Conservation (phyloP, 2,329 filamentous ascomycete genomes). For the Aspergillus sp. region DNA sequence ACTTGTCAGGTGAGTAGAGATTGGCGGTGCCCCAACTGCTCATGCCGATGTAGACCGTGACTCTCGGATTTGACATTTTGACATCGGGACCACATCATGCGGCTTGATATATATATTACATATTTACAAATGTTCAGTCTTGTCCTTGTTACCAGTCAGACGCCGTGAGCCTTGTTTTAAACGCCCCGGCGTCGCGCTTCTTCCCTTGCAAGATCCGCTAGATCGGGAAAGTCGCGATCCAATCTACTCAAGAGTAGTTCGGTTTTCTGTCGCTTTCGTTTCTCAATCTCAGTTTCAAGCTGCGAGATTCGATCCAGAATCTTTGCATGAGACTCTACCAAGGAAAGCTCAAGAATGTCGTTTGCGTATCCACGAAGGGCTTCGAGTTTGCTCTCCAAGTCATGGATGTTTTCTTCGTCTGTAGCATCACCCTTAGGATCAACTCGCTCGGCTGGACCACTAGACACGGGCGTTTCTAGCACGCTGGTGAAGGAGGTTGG, state of each 20-base stretch:
- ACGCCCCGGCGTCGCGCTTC: slow-evolving; percentile 21
- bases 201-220: slow-evolving; percentile 18
- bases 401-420: slow-evolving; percentile 13
- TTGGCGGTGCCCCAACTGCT: slow-evolving; percentile 6
- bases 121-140: background rate
- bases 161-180: background rate
- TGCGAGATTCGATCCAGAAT: slow-evolving; percentile 21
- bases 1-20: slow-evolving; percentile 10
- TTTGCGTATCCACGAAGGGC: slow-evolving; percentile 23
- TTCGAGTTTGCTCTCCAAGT: slow-evolving; percentile 21
- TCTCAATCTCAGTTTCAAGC: slow-evolving; percentile 20
- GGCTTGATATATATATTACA: background rate
- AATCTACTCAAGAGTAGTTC: slow-evolving; percentile 16
- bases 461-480: background rate
- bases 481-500: background rate
- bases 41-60: background rate
- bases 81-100: background rate
- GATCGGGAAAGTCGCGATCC: slow-evolving; percentile 20
- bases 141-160: no score
- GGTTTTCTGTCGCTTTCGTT: slow-evolving; percentile 16
- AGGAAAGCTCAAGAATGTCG: slow-evolving; percentile 24
- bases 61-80: background rate
- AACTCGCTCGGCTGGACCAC: background rate
- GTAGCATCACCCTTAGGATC: background rate
- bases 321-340: slow-evolving; percentile 25